Conservation (phyloP, 371 early-diverging fungal species). For the Mucor irregularis region DNA sequence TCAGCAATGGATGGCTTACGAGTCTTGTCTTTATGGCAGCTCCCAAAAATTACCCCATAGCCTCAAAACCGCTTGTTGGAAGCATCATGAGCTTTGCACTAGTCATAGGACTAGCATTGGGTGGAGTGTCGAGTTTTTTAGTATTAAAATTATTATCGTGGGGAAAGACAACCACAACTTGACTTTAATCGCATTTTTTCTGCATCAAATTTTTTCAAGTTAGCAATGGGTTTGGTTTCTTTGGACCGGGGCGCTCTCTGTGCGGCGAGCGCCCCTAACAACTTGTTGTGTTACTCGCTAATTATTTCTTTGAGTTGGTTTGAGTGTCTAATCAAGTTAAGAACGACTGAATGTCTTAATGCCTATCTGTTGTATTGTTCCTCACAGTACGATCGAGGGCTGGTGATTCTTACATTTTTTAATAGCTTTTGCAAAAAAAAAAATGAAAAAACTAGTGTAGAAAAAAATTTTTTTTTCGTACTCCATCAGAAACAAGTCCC, state of each 20-base stretch:
- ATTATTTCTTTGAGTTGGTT: conserved; percentile 29
- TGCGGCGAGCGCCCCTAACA: conserved; percentile 28
- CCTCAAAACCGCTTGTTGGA: conserved; percentile 57
- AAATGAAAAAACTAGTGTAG: no score
- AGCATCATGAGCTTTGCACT: conserved; percentile 67
- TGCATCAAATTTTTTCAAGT: neutral
- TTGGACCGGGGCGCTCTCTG: conserved; percentile 31
- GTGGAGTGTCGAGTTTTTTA: conserved; percentile 57
- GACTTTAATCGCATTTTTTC: neutral
- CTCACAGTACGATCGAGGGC: conserved; percentile 20
- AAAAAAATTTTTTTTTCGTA: neutral
- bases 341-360: conserved; percentile 29
- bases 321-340: conserved; percentile 36
- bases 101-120: conserved; percentile 67
- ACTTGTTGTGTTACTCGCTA: conserved; percentile 36
- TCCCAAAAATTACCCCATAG: conserved; percentile 39
- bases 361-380: conserved; percentile 21
- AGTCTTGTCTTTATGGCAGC: conserved; percentile 74
- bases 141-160: neutral
- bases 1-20: conserved; percentile 69
- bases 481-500: neutral
- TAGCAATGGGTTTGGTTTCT: neutral
- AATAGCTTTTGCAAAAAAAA: neutral
- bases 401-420: conserved; percentile 28
- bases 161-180: conserved; percentile 12